A percentile compares a stretch with the other conserved stretches of the same genome.
Evolutionary conservation across 1,139 yeast genomes (phyloP).

Genomic region (Suhomyces maxii): DNA sequence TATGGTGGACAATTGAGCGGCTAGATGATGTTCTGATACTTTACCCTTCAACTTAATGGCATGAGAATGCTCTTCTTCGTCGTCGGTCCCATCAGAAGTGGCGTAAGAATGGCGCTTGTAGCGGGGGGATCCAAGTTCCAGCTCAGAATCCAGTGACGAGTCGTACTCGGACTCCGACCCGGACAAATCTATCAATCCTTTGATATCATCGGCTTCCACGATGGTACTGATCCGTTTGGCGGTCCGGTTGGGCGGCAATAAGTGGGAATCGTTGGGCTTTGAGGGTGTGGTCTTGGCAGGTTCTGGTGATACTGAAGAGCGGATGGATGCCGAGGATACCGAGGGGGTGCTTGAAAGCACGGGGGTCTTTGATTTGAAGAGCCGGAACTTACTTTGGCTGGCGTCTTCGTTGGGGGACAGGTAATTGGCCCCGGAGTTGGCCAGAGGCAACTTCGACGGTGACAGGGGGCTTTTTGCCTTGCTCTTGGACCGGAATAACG

Average conservation of each 20-base stretch:
- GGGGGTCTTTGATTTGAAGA: constrained; percentile 5
- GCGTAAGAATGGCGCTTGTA: constrained; percentile 16
- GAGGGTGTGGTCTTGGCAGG: not conserved
- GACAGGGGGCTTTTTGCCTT: constrained; percentile 8
- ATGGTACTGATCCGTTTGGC: constrained; percentile 25
- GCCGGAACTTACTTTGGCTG: constrained; percentile 2
- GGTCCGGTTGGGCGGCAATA: constrained; percentile 7
- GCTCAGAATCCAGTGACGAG: constrained; percentile 4
- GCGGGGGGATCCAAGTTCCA: constrained; percentile 13
- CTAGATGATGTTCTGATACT: constrained; percentile 13
- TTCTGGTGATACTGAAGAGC: not conserved
- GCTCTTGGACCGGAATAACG: constrained; percentile 9
- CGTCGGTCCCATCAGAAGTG: constrained; percentile 24
- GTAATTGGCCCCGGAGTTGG: constrained; percentile 8
- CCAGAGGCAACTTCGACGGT: constrained; percentile 1
- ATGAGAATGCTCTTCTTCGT: constrained; percentile 30
- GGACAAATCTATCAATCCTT: constrained; percentile 2
- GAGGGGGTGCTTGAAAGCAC: not conserved
- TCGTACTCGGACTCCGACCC: constrained; percentile 9
- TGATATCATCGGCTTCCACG: constrained; percentile 16
- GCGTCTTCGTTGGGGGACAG: constrained; percentile 3
- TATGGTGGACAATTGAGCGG: constrained; percentile 27
- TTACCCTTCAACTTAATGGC: constrained; percentile 22
- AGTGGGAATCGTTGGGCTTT: not conserved
- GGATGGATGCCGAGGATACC: constrained; percentile 1